These are phyloP conservation scores for Cicer bijugum DNA, from an alignment of 306 rosid species.

Conservation along the genomic window DNA sequence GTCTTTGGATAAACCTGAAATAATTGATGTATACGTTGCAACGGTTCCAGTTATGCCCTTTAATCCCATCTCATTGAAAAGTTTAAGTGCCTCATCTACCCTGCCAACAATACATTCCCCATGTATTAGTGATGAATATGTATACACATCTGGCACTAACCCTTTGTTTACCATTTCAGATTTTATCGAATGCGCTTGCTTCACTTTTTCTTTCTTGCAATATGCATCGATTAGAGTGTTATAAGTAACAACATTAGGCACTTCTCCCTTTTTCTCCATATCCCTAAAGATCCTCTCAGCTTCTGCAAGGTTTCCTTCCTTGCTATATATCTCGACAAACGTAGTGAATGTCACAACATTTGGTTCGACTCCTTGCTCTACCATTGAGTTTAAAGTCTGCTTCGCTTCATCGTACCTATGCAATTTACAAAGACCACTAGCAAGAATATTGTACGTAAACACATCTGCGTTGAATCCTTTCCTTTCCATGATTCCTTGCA, in stretches of 20 bases:
- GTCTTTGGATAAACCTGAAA: conserved; percentile 78
- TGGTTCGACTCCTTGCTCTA: conserved; percentile 64
- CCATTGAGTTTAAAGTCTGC: conserved; percentile 62
- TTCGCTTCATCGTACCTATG: conserved; percentile 70
- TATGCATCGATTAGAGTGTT: conserved; percentile 73
- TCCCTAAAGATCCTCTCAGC: conserved; percentile 63
- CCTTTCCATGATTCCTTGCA: conserved; percentile 59
- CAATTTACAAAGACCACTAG: conserved; percentile 63
- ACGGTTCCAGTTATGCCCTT: conserved; percentile 57
- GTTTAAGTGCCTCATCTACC: conserved; percentile 63
- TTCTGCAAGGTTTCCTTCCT: conserved; percentile 80
- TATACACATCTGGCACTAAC: conserved; percentile 64
- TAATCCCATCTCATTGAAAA: conserved; percentile 67
- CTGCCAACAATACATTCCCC: conserved; percentile 75
- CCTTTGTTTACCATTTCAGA: conserved; percentile 67
- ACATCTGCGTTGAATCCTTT: conserved; percentile 67
- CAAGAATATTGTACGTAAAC: conserved; percentile 64
- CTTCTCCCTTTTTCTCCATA: conserved; percentile 62
- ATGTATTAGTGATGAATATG: conserved; percentile 74
- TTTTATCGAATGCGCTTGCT: conserved; percentile 60
- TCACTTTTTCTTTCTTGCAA: conserved; percentile 68
- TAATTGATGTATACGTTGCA: conserved; percentile 68
- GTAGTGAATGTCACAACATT: conserved; percentile 63
- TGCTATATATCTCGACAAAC: conserved; percentile 75
- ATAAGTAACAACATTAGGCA: conserved; percentile 65